Evolutionary conservation across 345 rosid genomes (phyloP), one percentile per base, ranked within the genome.

Genomic region (Hibiscus syriacus): DNA sequence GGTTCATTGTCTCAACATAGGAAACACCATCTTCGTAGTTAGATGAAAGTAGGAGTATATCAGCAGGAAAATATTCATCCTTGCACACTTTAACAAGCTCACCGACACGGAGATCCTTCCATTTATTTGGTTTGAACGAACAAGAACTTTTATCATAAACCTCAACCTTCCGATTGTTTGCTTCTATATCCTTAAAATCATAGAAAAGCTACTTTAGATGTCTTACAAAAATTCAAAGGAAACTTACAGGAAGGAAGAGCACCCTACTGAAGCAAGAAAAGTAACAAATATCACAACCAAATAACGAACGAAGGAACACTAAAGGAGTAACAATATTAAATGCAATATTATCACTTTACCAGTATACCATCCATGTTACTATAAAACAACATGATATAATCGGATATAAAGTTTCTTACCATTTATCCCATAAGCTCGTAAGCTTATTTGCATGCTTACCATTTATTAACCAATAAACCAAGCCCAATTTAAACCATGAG

Each of bases 1-100:
- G 96, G 70, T 90, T 90, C 97, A 80, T 84, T 12, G 98, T 90
- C 59, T 93, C 98, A 20, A 90, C 97, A 72, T 93, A 93, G 69
- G 96, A 90, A 63, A 89, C 70, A 23, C 91, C 97, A 73, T 93
- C 97, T 25, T 76, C 96, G 30, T 80, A 73, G 79, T 77, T 85
- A 41, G 97, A 93, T 3, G 98, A 93, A 54, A 93, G 84, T 45
- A 93, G 79, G 74, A 90, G 85, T 78, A 93, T 75, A 78, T 93
- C 97, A 55, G 98, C 96, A 41, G 98, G 97, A 69, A 93, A 90
- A n/a, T 86, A 89, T 45, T 88, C 87, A 60, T 89, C 90, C 79
- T 78, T 86, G 1, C 55, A 20, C 64, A 93, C 92, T 81, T 72
- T 82, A 56, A 93, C 87, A 74, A 93, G 62, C 72, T 87, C 84